Conservation (phyloP, 495 filamentous ascomycete species). For the Hypomontagnella monticulosa region DNA sequence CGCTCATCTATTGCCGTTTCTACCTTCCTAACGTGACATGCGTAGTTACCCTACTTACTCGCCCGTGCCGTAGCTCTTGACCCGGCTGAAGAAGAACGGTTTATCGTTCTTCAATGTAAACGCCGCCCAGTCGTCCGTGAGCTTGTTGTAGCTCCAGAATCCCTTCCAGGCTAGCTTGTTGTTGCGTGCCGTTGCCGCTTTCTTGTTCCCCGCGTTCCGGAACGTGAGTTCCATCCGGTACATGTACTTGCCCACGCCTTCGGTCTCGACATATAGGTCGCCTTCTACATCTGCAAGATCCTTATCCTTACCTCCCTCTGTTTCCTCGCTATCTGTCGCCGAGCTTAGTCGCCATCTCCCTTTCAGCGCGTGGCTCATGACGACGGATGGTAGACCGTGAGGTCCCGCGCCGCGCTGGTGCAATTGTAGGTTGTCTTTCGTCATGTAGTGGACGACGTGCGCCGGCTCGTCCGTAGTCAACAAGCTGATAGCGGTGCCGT, state of each 20-base stretch:
- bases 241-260: constrained; percentile 79
- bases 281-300: constrained; percentile 61
- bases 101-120: constrained; percentile 86
- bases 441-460: constrained; percentile 82
- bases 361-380: constrained; percentile 49
- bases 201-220: constrained; percentile 60
- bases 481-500: constrained; percentile 82
- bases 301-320: constrained; percentile 22
- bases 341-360: constrained; percentile 53
- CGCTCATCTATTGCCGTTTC: too few relatives aligned
- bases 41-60: constrained; percentile 31
- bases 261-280: constrained; percentile 85
- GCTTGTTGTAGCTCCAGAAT: constrained; percentile 88
- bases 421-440: constrained; percentile 47
- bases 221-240: constrained; percentile 82
- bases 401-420: constrained; percentile 33
- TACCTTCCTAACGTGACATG: not conserved
- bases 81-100: constrained; percentile 87
- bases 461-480: constrained; percentile 81
- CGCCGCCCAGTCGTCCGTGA: constrained; percentile 90
- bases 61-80: constrained; percentile 72
- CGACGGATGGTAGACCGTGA: constrained; percentile 48
- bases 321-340: constrained; percentile 28
- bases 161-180: constrained; percentile 90
- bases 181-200: constrained; percentile 59